A percentile compares a stretch with the other conserved stretches of the same genome.
phyloP scores from a whole-genome alignment of 805 yeast genomes.

The Lipomyces sp. region DNA sequence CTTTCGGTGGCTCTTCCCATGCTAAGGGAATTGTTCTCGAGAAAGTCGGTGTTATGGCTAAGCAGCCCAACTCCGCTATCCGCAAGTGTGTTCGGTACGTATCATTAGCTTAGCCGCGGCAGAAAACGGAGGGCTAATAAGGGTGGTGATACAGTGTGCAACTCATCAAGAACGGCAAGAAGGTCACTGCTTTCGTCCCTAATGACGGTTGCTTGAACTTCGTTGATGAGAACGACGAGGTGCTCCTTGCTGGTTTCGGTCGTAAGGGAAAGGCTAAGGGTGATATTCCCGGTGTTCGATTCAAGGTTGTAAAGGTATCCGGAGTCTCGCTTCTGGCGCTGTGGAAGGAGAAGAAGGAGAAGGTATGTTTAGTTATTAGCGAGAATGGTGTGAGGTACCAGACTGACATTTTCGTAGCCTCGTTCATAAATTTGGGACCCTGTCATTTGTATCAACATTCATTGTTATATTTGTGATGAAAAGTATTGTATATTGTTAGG shows the following conservation, averaged over 20 bases:
- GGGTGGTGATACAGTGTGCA: conserved; percentile 61
- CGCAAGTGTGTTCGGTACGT: conserved; percentile 96
- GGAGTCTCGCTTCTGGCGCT: conserved; percentile 99
- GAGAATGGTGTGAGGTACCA: neutral
- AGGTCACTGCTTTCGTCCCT: conserved; percentile 99
- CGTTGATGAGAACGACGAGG: conserved; percentile 99
- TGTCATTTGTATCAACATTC: conserved; percentile 5
- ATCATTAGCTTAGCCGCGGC: neutral
- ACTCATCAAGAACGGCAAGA: conserved; percentile 99
- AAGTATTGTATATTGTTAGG: conserved; percentile 3
- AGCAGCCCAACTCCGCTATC: conserved; percentile 99
- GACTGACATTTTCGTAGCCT: neutral
- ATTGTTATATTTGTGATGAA: neutral
- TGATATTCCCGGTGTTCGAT: conserved; percentile 99
- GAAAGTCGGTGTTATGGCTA: conserved; percentile 99
- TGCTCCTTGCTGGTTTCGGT: conserved; percentile 99
- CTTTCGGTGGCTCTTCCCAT: conserved; percentile 99
- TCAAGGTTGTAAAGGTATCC: conserved; percentile 99
- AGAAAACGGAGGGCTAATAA: neutral
- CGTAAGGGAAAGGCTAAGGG: conserved; percentile 99
- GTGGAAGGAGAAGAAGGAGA: conserved; percentile 99
- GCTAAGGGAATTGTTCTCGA: conserved; percentile 99
- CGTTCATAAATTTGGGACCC: neutral
- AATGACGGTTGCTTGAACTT: conserved; percentile 99
- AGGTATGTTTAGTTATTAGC: conserved; percentile 77